Percentiles rank a stretch among this genome's conserved stretches.
Conservation (phyloP, 139 green algal genomes). For the Penium margaritaceum region DNA sequence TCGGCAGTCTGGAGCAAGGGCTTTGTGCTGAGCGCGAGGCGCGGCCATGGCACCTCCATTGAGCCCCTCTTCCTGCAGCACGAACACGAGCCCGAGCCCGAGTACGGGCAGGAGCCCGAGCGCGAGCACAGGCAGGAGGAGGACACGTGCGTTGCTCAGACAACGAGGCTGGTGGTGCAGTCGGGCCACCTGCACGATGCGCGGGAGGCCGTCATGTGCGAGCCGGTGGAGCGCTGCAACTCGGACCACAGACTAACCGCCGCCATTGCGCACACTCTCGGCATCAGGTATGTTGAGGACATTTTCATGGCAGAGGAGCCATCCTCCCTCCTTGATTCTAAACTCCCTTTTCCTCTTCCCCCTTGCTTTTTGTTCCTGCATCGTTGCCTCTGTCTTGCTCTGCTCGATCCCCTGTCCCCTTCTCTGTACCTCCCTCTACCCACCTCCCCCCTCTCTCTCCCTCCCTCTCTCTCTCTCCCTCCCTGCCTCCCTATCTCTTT, state of each 20-base stretch:
- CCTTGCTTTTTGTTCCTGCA: not conserved
- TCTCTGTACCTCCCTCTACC: not conserved
- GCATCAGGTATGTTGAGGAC: constrained; percentile 15
- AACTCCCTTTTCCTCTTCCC: not conserved
- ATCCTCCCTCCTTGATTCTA: not conserved
- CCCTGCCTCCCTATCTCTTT: not conserved
- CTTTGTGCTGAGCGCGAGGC: constrained; percentile 1
- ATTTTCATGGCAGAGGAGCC: not conserved
- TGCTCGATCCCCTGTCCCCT: not conserved
- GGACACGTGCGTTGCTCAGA: too few species aligned
- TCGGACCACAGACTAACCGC: constrained; percentile 38
- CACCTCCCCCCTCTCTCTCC: not conserved
- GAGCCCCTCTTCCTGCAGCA: constrained; percentile 4
- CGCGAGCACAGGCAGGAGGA: not conserved
- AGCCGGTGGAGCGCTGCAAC: constrained; percentile 50
- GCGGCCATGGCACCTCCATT: not conserved
- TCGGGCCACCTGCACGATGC: not conserved
- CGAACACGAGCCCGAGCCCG: not conserved
- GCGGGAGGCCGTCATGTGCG: constrained; percentile 17
- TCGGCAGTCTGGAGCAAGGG: not conserved
- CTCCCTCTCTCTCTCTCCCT: not conserved
- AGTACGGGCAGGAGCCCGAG: not conserved
- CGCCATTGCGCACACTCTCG: constrained; percentile 36
- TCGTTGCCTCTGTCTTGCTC: not conserved
- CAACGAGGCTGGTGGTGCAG: not conserved